Evolutionary conservation across 352 stramenopile species (phyloP).

Genomic region (Chrysophaeum taylorii): DNA sequence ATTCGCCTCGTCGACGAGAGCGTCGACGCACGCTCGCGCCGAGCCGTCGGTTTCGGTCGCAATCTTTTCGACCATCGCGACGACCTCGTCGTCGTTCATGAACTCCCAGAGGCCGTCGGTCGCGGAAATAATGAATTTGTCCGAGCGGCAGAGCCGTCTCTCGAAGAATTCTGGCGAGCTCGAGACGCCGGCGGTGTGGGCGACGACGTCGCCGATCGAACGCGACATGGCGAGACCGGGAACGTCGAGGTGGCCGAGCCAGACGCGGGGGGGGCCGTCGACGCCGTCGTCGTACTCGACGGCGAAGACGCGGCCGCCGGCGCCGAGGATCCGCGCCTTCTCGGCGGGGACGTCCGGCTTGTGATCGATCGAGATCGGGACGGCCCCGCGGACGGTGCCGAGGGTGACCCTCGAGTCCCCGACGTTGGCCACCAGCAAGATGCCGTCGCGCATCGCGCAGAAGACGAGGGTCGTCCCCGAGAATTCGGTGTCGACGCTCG

Average conservation of each 20-base stretch:
- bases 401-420: conserved; percentile 88
- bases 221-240: conserved; percentile 93
- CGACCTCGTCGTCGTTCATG: conserved; percentile 87
- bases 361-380: conserved; percentile 89
- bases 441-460: conserved; percentile 47
- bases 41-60: conserved; percentile 37
- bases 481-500: conserved; percentile 80
- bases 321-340: conserved; percentile 82
- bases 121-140: conserved; percentile 88
- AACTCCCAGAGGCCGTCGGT: conserved; percentile 99
- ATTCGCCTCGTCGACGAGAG: conserved; percentile 85
- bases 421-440: background rate
- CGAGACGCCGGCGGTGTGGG: conserved; percentile 84
- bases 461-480: conserved; percentile 65
- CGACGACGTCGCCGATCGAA: conserved; percentile 88
- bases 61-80: conserved; percentile 36
- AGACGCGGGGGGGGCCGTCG: conserved; percentile 92
- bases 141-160: conserved; percentile 49
- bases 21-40: conserved; percentile 62
- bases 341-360: conserved; percentile 89
- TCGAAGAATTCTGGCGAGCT: conserved; percentile 87
- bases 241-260: conserved; percentile 93
- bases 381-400: conserved; percentile 48
- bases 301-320: conserved; percentile 89
- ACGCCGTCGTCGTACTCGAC: conserved; percentile 97